phyloP scores from a whole-genome alignment of 148 eudicot genomes.

The Rhododendron griersonianum region DNA sequence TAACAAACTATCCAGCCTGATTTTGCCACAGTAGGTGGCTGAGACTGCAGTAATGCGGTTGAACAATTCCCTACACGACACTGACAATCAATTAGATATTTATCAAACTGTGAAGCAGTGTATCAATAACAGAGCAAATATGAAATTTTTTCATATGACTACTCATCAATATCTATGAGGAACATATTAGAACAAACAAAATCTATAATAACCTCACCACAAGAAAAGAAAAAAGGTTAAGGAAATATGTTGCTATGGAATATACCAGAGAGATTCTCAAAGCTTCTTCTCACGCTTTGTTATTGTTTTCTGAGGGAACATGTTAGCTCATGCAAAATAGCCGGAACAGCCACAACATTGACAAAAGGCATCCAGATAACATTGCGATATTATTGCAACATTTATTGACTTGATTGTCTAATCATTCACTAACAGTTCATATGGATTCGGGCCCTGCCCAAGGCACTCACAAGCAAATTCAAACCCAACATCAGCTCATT shows the following conservation, averaged over 20 bases:
- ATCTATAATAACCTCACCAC: neutral
- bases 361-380: neutral
- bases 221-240: neutral
- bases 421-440: neutral
- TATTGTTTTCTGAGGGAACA: neutral
- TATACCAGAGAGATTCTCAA: neutral
- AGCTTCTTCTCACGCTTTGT: neutral
- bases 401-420: neutral
- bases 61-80: neutral
- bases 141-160: neutral
- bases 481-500: neutral
- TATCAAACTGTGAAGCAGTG: neutral
- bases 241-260: neutral
- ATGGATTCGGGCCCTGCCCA: neutral
- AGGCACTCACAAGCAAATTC: neutral
- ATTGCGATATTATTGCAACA: neutral
- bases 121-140: neutral
- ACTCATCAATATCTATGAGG: too few relatives aligned
- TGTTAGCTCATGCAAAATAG: conserved; percentile 2
- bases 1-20: neutral
- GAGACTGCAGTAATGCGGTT: neutral
- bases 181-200: neutral
- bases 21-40: neutral
- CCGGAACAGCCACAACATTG: neutral
- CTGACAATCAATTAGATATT: neutral